phyloP scores from a whole-genome alignment of 148 eudicot genomes.

The Fagopyrum homotropicum region DNA sequence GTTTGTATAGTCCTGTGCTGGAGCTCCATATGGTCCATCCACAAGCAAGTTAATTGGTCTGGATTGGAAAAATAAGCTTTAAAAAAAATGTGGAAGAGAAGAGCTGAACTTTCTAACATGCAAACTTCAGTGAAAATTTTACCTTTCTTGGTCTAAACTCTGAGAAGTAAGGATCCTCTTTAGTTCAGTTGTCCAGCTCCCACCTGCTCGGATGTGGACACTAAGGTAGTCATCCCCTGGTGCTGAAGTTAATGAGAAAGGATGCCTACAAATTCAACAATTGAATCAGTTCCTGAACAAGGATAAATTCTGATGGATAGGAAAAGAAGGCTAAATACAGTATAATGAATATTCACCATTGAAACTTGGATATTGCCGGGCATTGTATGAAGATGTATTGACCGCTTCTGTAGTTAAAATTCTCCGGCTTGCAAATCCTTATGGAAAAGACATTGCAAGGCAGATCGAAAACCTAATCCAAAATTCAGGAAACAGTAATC shows the following conservation, averaged over 20 bases:
- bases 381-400: constrained; percentile 86
- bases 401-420: constrained; percentile 89
- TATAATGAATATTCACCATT: constrained; percentile 44
- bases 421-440: constrained; percentile 71
- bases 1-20: constrained; percentile 88
- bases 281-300: neutral
- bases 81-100: neutral
- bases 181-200: constrained; percentile 93
- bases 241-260: constrained; percentile 94
- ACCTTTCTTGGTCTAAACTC: constrained; percentile 54
- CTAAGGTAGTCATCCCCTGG: constrained; percentile 87
- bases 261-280: constrained; percentile 57
- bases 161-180: constrained; percentile 49
- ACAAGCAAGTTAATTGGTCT: constrained; percentile 73
- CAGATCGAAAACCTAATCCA: constrained; percentile 53
- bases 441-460: constrained; percentile 84
- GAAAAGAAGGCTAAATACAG: neutral
- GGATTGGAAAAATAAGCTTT: constrained; percentile 17
- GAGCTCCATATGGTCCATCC: constrained; percentile 98
- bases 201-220: constrained; percentile 77
- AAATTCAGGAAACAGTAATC: neutral
- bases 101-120: neutral
- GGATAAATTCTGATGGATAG: neutral
- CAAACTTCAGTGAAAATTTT: constrained; percentile 1
- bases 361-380: constrained; percentile 80